phyloP scores from a whole-genome alignment of 257 asterid genomes.

The Lavandula angustifolia region DNA sequence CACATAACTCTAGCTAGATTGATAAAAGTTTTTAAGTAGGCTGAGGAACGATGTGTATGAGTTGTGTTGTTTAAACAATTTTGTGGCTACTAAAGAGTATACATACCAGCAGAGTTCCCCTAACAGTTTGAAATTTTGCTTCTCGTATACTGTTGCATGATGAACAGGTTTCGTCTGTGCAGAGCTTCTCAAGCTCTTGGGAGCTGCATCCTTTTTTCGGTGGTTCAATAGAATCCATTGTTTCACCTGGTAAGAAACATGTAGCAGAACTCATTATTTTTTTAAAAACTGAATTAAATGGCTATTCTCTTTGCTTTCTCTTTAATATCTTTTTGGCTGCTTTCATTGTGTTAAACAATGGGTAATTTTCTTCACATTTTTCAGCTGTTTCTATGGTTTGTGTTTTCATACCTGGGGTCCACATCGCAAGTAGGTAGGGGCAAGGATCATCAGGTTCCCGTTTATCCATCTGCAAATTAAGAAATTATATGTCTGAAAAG shows the following conservation, averaged over 20 bases:
- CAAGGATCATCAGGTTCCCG: slow-evolving; percentile 94
- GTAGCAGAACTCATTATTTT: slow-evolving; percentile 26
- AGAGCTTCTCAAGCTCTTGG: slow-evolving; percentile 61
- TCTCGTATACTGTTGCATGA: slow-evolving; percentile 91
- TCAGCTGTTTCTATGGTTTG: background rate
- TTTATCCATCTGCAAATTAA: slow-evolving; percentile 66
- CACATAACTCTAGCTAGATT: background rate
- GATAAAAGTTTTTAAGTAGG: background rate
- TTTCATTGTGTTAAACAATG: slow-evolving; percentile 18
- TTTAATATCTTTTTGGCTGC: slow-evolving; percentile 1
- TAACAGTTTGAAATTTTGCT: slow-evolving; percentile 75
- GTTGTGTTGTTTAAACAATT: slow-evolving; percentile 12
- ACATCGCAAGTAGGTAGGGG: slow-evolving; percentile 92
- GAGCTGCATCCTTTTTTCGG: slow-evolving; percentile 76
- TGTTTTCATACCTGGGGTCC: slow-evolving; percentile 87
- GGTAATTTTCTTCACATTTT: background rate
- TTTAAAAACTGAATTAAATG: slow-evolving; percentile 3
- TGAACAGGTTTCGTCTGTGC: slow-evolving; percentile 74
- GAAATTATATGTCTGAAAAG: slow-evolving; percentile 28
- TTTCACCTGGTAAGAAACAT: slow-evolving; percentile 69
- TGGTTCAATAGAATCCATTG: slow-evolving; percentile 76
- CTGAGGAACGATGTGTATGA: slow-evolving; percentile 9
- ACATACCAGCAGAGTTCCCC: slow-evolving; percentile 94
- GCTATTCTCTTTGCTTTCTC: slow-evolving; percentile 6
- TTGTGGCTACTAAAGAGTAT: slow-evolving; percentile 21